Evolutionary conservation across 805 yeast genomes (phyloP), one percentile per base, ranked within the genome.

Genomic region (Yueomyces sp.): DNA sequence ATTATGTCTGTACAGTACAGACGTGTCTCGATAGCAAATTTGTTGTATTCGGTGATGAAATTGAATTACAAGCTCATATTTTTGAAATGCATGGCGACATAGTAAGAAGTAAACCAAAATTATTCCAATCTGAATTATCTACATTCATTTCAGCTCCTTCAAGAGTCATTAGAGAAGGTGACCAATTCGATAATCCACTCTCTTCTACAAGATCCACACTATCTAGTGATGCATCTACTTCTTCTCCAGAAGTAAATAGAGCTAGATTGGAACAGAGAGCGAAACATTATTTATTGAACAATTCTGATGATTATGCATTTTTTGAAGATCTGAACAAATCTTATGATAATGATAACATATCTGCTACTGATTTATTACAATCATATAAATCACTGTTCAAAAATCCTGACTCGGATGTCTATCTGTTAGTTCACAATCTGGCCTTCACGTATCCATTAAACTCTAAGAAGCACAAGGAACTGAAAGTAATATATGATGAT

Each of bases 51-150:
- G 74, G 80, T 27, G 90, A 86, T 48, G 92, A 84, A 43, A 62
- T 87, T 44, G 96, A 87, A 52, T 68, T 92, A 43, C 81, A 83
- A 44, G 88, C 94, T 1, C 98, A 92, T 62, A 80, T 86, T 78
- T 63, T 86, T 40, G 75, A 77, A 49, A 90, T 82, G 52, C 99
- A 92, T 61, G 60, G 62, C 38, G 52, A 49, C 38, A 44, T 55
- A 8, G 44, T 59, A n/a, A 49, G 52, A 36, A 55, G 56, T 30
- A 60, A 62, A 45, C 55, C 59, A 38, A 39, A 59, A 43, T 67
- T 68, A 28, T 76, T 71, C 51, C 78, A 72, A 42, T 74, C 81
- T 4, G 86, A 79, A 50, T 61, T 83, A 40, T 73, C 85, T 0
- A 81, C 88, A 0, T 76, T 79, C 52, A 62, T 62, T 19, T 57